Percentiles rank a stretch among this genome's conserved stretches.
phyloP scores from a whole-genome alignment of 2,329 filamentous ascomycete species.

The Calonectria multiphialidica region DNA sequence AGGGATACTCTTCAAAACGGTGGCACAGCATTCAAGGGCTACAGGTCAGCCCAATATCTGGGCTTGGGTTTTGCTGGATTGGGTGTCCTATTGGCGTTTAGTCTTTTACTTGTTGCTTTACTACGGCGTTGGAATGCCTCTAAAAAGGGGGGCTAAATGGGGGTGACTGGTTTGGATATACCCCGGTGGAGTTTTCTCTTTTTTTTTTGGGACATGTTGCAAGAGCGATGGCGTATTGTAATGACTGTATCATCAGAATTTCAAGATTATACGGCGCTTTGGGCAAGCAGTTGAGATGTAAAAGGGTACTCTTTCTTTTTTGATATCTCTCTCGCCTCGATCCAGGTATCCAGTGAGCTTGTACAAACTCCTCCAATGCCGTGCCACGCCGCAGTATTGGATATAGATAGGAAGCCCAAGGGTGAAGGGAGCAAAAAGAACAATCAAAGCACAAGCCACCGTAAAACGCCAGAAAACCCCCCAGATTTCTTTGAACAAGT shows the following conservation, averaged over 20 bases:
- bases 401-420: constrained; percentile 19
- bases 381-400: constrained; percentile 31
- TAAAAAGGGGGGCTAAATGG: constrained; percentile 17
- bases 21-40: constrained; percentile 30
- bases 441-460: constrained; percentile 30
- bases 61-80: constrained; percentile 37
- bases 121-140: constrained; percentile 33
- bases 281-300: neutral
- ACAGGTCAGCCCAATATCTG: constrained; percentile 41
- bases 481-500: constrained; percentile 31
- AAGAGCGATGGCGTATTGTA: neutral
- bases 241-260: neutral
- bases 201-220: neutral
- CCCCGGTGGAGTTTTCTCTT: constrained; percentile 21
- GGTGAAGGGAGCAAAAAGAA: constrained; percentile 26
- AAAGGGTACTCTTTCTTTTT: constrained; percentile 40
- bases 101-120: constrained; percentile 31
- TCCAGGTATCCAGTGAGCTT: constrained; percentile 40
- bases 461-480: constrained; percentile 33
- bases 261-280: neutral
- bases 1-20: constrained; percentile 22
- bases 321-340: constrained; percentile 38
- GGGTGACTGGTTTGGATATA: constrained; percentile 12
- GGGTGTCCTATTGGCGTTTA: constrained; percentile 35
- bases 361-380: constrained; percentile 44